Base-by-base conservation (phyloP, 2,329 filamentous ascomycete genomes). In the Metarhizium rileyi region DNA sequence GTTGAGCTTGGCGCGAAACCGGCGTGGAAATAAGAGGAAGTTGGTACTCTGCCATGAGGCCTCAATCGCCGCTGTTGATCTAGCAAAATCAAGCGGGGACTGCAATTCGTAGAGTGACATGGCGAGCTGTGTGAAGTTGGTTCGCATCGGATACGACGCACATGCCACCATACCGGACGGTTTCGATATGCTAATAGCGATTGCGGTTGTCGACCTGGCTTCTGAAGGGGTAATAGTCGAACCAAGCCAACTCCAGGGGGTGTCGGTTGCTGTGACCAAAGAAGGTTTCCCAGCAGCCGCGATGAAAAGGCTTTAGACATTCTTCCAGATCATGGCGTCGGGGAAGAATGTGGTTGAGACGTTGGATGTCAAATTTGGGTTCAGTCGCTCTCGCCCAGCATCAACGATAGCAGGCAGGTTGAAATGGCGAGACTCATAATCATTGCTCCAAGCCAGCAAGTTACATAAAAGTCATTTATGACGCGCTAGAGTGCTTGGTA, bases 301-400 rank as follows among this genome's bases (percentile, higher is more conserved):
- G 62, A 62, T 52, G 63, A 61, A 52, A 64, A 60, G 57, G 59
- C 62, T 62, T 64, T 70, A 63, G 67, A 67, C 69, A 72, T 72
- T 56, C 62, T 65, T 55, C 59, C 60, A 58, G 59, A 57, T 65
- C 69, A 72, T 71, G 66, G 61, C 62, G 62, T 52, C 61, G 57
- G n/a, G 4, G n/a, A 33, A 9, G 38, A 42, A 12, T 16, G 12
- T 7, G n/a, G 23, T 25, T 22, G 4, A 20, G 22, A 14, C 38
- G 38, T 25, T 42, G 38, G 22, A 20, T 26, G 7, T 42, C 5
- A 42, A 16, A 9, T 12, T 42, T 42, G 9, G 22, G 20, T 23
- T 42, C 20, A 22, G 14, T 42, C 22, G 38, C 12, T 14, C 22
- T 42, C 38, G 18, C 38, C 22, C 9, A 25, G 20, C 23, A 5